Evolutionary conservation across 768 basidiomycete genomes (phyloP), one percentile per base, ranked within the genome.

Genomic region (Trametes villosa): DNA sequence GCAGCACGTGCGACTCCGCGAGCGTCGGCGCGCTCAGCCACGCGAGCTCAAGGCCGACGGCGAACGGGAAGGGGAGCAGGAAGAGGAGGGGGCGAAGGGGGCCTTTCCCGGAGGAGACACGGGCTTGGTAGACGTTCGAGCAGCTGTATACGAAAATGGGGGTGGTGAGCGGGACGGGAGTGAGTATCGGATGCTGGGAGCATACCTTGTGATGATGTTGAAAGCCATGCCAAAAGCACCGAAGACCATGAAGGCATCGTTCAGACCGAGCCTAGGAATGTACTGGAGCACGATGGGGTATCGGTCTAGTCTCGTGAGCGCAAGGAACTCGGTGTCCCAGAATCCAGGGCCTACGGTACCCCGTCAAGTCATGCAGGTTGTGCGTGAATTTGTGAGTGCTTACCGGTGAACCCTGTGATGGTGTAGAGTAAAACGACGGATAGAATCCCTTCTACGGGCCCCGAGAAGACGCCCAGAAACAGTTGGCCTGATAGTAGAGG

Each of bases 401-500:
- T 62, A 86, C 92, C 92, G 67, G 80, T 87, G 52, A 91, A 72
- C 0, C 94, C 96, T 13, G 90, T 89, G 53, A 96, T 77, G 30
- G 86, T 65, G 76, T 88, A 98, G 55, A 98, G 87, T 9, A 66
- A 71, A 27, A 88, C 79, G 56, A 98, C 88, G 74, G 98, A 82
- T 34, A 99, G 77, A 65, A 98, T 96, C 8, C 97, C 97, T 73
- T 98, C 97, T 2, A 98, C 92, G 0, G 97, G 96, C 0, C 97
- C 96, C 17, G 94, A 96, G 74, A 96, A 96, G 33, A 89, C 84
- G 9, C 92, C 94, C 18, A 99, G 87, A 78, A 88, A 99, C 17
- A 98, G 79, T 64, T 91, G 87, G 27, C 96, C 92, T 88, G 53
- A n/a, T n/a, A 20, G 20, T 46, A 53, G 38, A 24, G 29, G 44